Percentiles rank a stretch among this genome's conserved stretches.
Conservation (phyloP, 306 rosid species). For the Dalbergia cochinchinensis region DNA sequence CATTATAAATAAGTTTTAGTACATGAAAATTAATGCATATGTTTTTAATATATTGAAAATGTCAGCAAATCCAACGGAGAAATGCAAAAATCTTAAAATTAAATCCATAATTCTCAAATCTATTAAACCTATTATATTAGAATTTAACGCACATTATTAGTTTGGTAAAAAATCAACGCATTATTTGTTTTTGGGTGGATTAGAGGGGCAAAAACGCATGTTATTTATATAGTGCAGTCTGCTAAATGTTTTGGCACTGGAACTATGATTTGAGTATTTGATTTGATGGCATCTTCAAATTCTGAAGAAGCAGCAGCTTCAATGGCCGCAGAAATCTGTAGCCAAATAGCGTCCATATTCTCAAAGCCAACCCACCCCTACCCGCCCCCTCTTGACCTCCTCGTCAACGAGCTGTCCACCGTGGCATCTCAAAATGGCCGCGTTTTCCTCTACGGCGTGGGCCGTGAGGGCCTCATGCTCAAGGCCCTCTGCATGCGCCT, state of each 20-base stretch:
- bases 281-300: constrained; percentile 13
- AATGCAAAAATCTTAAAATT: too few species aligned
- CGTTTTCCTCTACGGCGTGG: constrained; percentile 85
- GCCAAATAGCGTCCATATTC: constrained; percentile 74
- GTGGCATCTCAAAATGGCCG: constrained; percentile 52
- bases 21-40: too few species aligned
- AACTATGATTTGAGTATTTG: not conserved
- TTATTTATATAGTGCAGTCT: not conserved
- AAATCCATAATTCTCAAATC: too few species aligned
- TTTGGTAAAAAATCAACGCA: too few species aligned
- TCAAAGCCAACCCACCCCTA: constrained; percentile 67
- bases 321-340: constrained; percentile 75
- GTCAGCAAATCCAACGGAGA: too few species aligned
- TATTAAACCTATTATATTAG: too few species aligned
- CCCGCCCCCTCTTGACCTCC: constrained; percentile 64
- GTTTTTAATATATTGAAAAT: too few species aligned
- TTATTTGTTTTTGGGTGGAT: too few species aligned
- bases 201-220: not conserved
- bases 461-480: constrained; percentile 94
- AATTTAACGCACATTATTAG: too few species aligned
- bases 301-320: constrained; percentile 49
- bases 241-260: not conserved
- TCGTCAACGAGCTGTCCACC: constrained; percentile 66
- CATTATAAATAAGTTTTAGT: too few species aligned
- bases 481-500: constrained; percentile 89